Conservation (phyloP, 2,329 filamentous ascomycete genomes). For the Amesomyces nigricolor region DNA sequence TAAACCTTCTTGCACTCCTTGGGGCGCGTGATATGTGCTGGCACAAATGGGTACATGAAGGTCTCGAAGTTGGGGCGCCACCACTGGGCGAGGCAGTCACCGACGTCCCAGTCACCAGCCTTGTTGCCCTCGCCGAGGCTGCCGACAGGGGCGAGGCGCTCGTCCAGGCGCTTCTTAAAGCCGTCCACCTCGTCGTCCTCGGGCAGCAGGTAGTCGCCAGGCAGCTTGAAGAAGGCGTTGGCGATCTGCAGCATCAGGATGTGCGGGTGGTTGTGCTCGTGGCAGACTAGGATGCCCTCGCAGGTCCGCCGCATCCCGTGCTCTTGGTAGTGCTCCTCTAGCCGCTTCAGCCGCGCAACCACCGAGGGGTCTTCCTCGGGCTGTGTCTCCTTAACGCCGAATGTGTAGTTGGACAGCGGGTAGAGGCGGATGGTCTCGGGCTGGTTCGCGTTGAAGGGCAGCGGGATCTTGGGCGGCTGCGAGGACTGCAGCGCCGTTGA, state of each 20-base stretch:
- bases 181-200: slow-evolving; percentile 88
- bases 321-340: slow-evolving; percentile 89
- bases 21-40: slow-evolving; percentile 88
- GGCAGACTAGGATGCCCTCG: slow-evolving; percentile 94
- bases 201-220: slow-evolving; percentile 86
- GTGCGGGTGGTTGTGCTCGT: slow-evolving; percentile 98
- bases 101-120: slow-evolving; percentile 82
- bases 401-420: slow-evolving; percentile 96
- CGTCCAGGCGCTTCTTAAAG: slow-evolving; percentile 91
- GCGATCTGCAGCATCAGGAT: slow-evolving; percentile 99
- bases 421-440: slow-evolving; percentile 85
- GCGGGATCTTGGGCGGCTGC: slow-evolving; percentile 70
- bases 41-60: slow-evolving; percentile 99
- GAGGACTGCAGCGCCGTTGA: slow-evolving; percentile 68
- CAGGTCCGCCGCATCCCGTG: slow-evolving; percentile 97
- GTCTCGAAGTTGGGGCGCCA: slow-evolving; percentile 99
- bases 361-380: slow-evolving; percentile 97
- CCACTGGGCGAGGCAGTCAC: slow-evolving; percentile 94
- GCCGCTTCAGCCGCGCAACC: slow-evolving; percentile 79
- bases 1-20: slow-evolving; percentile 99
- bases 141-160: slow-evolving; percentile 87
- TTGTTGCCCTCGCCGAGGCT: slow-evolving; percentile 80
- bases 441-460: slow-evolving; percentile 83
- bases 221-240: slow-evolving; percentile 98
- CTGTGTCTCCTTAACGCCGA: slow-evolving; percentile 96